Evolutionary conservation across 352 stramenopile species (phyloP).

Genomic region (Phytophthora multivora): DNA sequence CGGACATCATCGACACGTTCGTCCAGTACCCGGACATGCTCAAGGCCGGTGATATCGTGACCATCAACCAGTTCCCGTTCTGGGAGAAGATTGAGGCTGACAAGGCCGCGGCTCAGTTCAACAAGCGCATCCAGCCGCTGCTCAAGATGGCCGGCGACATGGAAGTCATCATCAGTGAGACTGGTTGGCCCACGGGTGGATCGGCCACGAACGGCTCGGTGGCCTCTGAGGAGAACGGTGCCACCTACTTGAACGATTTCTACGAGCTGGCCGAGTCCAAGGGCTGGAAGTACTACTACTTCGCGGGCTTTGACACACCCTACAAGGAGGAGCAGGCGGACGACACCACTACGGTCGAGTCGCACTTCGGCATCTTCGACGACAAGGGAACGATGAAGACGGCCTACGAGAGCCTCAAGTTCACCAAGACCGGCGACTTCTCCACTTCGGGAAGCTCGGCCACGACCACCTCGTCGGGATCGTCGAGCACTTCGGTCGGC

Average conservation of each 20-base stretch:
- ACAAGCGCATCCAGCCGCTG: constrained; percentile 72
- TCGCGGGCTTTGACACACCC: constrained; percentile 81
- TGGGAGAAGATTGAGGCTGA: constrained; percentile 71
- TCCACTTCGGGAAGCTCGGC: constrained; percentile 32
- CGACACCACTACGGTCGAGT: constrained; percentile 65
- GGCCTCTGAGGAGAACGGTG: constrained; percentile 56
- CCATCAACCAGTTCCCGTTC: constrained; percentile 87
- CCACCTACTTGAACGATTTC: constrained; percentile 82
- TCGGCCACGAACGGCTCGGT: constrained; percentile 65
- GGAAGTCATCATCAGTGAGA: constrained; percentile 85
- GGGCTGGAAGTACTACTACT: constrained; percentile 90
- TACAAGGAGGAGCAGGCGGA: constrained; percentile 69
- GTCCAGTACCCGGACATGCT: constrained; percentile 79
- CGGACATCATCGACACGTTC: constrained; percentile 84
- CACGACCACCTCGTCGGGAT: constrained; percentile 23
- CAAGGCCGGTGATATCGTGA: constrained; percentile 76
- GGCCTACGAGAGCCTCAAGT: constrained; percentile 59
- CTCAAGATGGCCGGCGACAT: constrained; percentile 66
- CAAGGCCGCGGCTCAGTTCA: constrained; percentile 72
- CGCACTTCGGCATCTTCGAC: constrained; percentile 81
- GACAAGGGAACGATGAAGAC: constrained; percentile 68
- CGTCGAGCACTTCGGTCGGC: constrained; percentile 19
- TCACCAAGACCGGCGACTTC: constrained; percentile 40
- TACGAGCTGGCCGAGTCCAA: constrained; percentile 61
- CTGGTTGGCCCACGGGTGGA: constrained; percentile 75